Conservation (phyloP, 495 filamentous ascomycete genomes). For the Extremus antarcticus region DNA sequence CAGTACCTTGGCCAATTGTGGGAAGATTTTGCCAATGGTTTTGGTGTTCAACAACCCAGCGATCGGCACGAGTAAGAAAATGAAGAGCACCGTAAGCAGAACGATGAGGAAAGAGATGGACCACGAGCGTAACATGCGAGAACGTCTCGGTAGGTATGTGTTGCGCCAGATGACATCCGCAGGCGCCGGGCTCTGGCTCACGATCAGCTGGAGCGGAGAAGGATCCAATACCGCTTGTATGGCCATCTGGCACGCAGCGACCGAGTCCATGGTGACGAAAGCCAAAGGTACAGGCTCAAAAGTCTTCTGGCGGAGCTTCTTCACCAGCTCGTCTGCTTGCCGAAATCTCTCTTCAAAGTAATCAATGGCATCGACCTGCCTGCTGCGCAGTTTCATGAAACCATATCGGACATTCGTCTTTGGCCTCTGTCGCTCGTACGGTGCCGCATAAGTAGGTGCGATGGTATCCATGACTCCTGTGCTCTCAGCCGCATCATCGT, state of each 20-base stretch:
- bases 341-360: slow-evolving; percentile 85
- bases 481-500: slow-evolving; percentile 37
- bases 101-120: slow-evolving; percentile 68
- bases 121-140: slow-evolving; percentile 68
- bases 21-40: slow-evolving; percentile 61
- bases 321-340: slow-evolving; percentile 67
- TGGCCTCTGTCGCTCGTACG: slow-evolving; percentile 46
- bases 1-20: slow-evolving; percentile 57
- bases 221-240: slow-evolving; percentile 88
- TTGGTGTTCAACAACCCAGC: slow-evolving; percentile 67
- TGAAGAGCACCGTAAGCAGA: slow-evolving; percentile 80
- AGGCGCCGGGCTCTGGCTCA: slow-evolving; percentile 75
- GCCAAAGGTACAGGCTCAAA: slow-evolving; percentile 72
- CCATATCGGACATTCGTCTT: slow-evolving; percentile 70
- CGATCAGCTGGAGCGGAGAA: slow-evolving; percentile 70
- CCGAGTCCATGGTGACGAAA: slow-evolving; percentile 95
- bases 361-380: slow-evolving; percentile 78
- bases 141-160: slow-evolving; percentile 69
- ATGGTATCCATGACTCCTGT: slow-evolving; percentile 42
- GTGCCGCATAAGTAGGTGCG: slow-evolving; percentile 32
- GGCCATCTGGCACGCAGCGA: slow-evolving; percentile 86
- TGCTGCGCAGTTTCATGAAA: slow-evolving; percentile 57
- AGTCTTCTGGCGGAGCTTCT: slow-evolving; percentile 56
- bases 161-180: slow-evolving; percentile 88
- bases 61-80: slow-evolving; percentile 68